These are phyloP conservation scores for Dioscorea alata DNA, from an alignment of 106 monocot species.

Conservation along the genomic window DNA sequence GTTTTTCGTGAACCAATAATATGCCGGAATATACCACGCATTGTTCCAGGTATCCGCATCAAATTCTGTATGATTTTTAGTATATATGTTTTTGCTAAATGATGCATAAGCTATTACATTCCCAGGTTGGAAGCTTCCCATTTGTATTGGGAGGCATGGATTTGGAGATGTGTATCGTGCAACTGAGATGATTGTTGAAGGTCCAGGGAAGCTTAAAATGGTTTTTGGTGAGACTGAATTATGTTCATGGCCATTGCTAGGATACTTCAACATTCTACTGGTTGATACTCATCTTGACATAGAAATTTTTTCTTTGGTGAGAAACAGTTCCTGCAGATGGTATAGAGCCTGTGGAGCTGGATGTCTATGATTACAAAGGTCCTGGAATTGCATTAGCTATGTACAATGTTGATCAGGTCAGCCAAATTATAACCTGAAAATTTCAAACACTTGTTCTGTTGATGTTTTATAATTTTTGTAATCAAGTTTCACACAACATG, in stretches of 20 bases:
- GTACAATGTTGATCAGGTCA: slow-evolving; percentile 85
- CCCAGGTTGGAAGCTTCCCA: slow-evolving; percentile 83
- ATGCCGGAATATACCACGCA: slow-evolving; percentile 65
- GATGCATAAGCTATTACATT: neutral
- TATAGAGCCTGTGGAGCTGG: slow-evolving; percentile 30
- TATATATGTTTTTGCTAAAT: neutral
- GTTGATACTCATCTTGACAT: neutral
- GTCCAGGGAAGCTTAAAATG: slow-evolving; percentile 83
- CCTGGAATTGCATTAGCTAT: slow-evolving; percentile 74
- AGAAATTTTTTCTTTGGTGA: neutral
- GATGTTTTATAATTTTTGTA: neutral
- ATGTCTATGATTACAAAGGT: slow-evolving; percentile 74
- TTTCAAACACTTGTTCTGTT: neutral
- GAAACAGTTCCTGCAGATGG: slow-evolving; percentile 51
- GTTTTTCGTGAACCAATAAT: slow-evolving; percentile 84
- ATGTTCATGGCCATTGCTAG: neutral
- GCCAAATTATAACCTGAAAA: neutral
- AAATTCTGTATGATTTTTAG: too few species aligned
- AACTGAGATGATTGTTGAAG: slow-evolving; percentile 60
- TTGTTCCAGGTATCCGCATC: slow-evolving; percentile 35
- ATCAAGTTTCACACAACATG: neutral
- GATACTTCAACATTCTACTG: neutral
- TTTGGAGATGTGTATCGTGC: slow-evolving; percentile 89
- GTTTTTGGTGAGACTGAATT: slow-evolving; percentile 53
- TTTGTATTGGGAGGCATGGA: slow-evolving; percentile 87